Percentiles rank a stretch among this genome's conserved stretches.
Evolutionary conservation across 495 filamentous ascomycete genomes (phyloP).

Genomic region (Hypomontagnella monticulosa): DNA sequence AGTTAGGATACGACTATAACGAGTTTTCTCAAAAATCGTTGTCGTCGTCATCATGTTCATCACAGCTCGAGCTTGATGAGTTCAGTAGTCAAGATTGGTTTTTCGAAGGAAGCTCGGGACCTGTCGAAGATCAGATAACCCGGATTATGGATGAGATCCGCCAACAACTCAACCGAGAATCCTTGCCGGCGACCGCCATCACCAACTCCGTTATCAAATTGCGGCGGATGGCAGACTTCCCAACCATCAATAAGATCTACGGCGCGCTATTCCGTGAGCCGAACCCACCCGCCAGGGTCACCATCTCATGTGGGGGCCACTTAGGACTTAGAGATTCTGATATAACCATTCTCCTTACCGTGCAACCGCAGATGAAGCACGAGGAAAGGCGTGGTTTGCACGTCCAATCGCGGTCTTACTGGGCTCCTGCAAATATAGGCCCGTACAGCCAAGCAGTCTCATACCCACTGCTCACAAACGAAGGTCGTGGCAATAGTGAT

Average conservation of each 20-base stretch:
- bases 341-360: conserved; percentile 62
- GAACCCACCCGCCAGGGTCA: conserved; percentile 86
- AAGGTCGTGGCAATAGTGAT: not conserved
- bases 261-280: conserved; percentile 72
- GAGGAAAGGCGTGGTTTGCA: conserved; percentile 71
- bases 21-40: conserved; percentile 1
- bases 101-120: conserved; percentile 28
- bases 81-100: conserved; percentile 36
- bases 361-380: conserved; percentile 36
- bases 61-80: not conserved
- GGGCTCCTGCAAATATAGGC: conserved; percentile 98
- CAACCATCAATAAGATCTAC: conserved; percentile 77
- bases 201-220: conserved; percentile 80
- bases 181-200: conserved; percentile 64
- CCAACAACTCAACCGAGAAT: conserved; percentile 37
- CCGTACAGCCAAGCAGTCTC: conserved; percentile 93
- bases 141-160: conserved; percentile 50
- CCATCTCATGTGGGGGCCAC: conserved; percentile 74
- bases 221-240: conserved; percentile 81
- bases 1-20: conserved; percentile 8
- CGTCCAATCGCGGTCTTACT: conserved; percentile 93
- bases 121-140: conserved; percentile 50
- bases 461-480: conserved; percentile 54
- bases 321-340: conserved; percentile 61
- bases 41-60: not conserved